Evolutionary conservation across 305 asterid genomes (phyloP), one percentile per base, ranked within the genome.

Genomic region (Fraxinus sp.): DNA sequence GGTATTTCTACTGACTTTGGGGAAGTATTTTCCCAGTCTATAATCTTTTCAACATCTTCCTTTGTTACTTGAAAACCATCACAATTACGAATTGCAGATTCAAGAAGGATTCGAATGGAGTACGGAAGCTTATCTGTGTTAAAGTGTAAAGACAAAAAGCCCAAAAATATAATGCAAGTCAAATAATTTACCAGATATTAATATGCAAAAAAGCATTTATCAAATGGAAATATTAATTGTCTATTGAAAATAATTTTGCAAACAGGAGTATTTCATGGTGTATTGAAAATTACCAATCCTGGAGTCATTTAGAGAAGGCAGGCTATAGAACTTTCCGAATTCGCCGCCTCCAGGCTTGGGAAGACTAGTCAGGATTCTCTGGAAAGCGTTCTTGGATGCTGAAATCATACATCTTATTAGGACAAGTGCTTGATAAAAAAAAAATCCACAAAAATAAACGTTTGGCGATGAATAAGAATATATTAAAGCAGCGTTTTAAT

Each of bases 261-360:
- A 9, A 41, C 49, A 41, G 49, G 49, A 41, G 49, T 41, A 41
- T 41, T 41, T 41, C 49, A 9, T 41, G 49, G 14, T 41, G 49
- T 41, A 68, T 24, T 68, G 22, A n/a, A 30, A 49, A 37, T 85
- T 90, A 94, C 98, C 98, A n/a, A 93, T 90, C 90, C 98, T 90
- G 6, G 97, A 92, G 85, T 94, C 98, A 44, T 93, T 94, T 4
- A 94, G 88, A 84, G 97, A 95, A 74, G 98, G 94, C 74, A 94
- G 90, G 86, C 98, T 92, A 83, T 93, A 94, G 88, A 89, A 93
- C 86, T 94, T 94, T 41, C 98, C 98, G 18, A 94, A 94, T 88
- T 94, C 98, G 71, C 98, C 97, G 70, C 98, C 98, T 22, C 97
- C 94, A 1, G 97, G 97, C 91, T 93, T 94, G 41, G 97, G 98